These are phyloP conservation scores for Acanthamoeba sp. DNA, from an alignment of 208 protist genomes.

Conservation along the genomic window DNA sequence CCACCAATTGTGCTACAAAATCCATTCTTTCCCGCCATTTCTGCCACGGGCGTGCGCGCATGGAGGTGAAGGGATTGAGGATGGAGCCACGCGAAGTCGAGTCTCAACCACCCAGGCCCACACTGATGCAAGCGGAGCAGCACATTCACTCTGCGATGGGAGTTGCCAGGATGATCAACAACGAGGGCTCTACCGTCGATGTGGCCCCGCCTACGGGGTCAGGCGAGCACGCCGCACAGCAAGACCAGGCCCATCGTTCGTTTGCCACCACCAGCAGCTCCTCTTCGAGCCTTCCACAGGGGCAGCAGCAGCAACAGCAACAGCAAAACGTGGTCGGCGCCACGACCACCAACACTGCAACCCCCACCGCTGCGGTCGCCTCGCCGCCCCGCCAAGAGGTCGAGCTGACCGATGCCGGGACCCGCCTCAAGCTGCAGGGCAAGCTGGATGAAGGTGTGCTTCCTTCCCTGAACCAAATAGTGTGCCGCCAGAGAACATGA, in stretches of 20 bases:
- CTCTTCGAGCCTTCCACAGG: neutral
- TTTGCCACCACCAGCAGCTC: neutral
- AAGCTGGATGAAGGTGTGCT: constrained; percentile 68
- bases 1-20: too few relatives aligned
- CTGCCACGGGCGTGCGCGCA: too few relatives aligned
- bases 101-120: neutral
- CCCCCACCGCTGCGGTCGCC: neutral
- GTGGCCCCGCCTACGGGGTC: neutral
- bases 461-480: neutral
- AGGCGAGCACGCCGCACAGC: neutral
- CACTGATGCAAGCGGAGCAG: neutral
- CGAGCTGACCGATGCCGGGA: constrained; percentile 81
- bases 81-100: neutral
- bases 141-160: neutral
- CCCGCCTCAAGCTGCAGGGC: constrained; percentile 78
- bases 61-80: too few relatives aligned
- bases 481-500: too few relatives aligned
- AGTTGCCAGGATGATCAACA: neutral
- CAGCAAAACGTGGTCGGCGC: too few relatives aligned
- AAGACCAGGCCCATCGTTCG: neutral
- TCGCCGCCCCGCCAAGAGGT: neutral
- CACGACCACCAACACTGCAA: neutral
- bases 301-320: neutral
- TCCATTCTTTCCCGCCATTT: too few relatives aligned
- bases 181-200: neutral